Conservation (phyloP, 495 filamentous ascomycete genomes). For the Hypoxylon lenormandii region DNA sequence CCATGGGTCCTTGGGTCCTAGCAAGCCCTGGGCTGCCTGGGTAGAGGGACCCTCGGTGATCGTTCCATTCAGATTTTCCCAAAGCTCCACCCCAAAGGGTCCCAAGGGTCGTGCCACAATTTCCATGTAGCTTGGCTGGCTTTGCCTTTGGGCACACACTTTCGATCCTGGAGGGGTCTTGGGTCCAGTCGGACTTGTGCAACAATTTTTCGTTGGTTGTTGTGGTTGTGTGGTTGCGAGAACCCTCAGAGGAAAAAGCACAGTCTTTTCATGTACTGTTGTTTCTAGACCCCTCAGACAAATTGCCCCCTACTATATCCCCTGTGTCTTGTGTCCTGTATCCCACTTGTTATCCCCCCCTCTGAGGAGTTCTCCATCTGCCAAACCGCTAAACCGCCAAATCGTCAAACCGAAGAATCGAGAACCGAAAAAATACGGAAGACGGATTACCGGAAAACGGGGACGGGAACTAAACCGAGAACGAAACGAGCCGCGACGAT, state of each 20-base stretch:
- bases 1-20: background rate
- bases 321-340: no score
- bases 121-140: slow-evolving; percentile 17
- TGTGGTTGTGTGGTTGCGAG: slow-evolving; percentile 12
- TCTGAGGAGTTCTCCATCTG: slow-evolving; percentile 18
- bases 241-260: slow-evolving; percentile 10
- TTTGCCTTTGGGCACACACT: slow-evolving; percentile 35
- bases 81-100: slow-evolving; percentile 22
- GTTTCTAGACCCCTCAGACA: slow-evolving; percentile 2
- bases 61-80: slow-evolving; percentile 46
- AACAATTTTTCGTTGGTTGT: slow-evolving; percentile 25
- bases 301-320: slow-evolving; percentile 3
- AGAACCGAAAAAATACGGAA: background rate
- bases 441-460: slow-evolving; percentile 4
- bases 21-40: no score
- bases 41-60: slow-evolving; percentile 46
- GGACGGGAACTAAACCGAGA: slow-evolving; percentile 43
- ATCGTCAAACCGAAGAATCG: slow-evolving; percentile 25
- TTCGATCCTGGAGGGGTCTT: slow-evolving; percentile 35
- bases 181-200: slow-evolving; percentile 32
- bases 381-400: slow-evolving; percentile 19
- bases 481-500: slow-evolving; percentile 32
- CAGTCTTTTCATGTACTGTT: background rate
- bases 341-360: slow-evolving; percentile 1
- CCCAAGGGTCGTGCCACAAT: slow-evolving; percentile 43